Conservation (phyloP, 2,329 filamentous ascomycete species). For the Colletotrichum sansevieriae region DNA sequence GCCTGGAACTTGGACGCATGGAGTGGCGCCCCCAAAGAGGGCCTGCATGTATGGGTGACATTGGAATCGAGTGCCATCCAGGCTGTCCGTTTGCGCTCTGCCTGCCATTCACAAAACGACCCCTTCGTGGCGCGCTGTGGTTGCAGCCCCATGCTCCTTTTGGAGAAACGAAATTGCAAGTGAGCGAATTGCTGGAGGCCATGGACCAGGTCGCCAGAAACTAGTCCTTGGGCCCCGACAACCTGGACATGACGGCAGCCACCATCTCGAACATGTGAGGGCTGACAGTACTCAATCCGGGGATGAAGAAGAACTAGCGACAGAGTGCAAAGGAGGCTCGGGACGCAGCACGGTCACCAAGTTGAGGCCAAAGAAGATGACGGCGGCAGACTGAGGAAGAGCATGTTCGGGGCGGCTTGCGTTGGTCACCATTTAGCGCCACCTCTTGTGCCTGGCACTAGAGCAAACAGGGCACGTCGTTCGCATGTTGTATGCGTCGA, state of each 20-base stretch:
- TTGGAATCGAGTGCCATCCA: slow-evolving; percentile 6
- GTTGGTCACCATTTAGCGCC: slow-evolving; percentile 18
- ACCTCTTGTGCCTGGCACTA: slow-evolving; percentile 16
- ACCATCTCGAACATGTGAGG: background rate
- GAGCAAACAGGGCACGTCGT: slow-evolving; percentile 3
- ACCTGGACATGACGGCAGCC: background rate
- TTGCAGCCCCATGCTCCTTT: slow-evolving; percentile 10
- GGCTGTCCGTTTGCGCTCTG: slow-evolving; percentile 5
- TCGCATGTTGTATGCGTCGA: slow-evolving; percentile 2
- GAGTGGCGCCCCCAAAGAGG: slow-evolving; percentile 4
- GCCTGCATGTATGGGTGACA: slow-evolving; percentile 5
- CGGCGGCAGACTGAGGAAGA: background rate
- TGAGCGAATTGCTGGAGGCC: background rate
- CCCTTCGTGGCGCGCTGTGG: background rate
- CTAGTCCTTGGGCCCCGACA: background rate
- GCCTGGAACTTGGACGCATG: slow-evolving; percentile 17
- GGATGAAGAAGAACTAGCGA: too few relatives aligned
- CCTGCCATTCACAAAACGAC: background rate
- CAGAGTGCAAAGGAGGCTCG: too few relatives aligned
- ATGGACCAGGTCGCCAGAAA: background rate
- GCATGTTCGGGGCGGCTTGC: background rate
- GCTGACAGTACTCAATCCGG: too few relatives aligned
- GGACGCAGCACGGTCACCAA: background rate
- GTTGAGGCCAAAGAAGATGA: background rate
- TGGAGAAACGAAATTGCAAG: background rate